Percentiles rank a stretch among this genome's conserved stretches.
These are phyloP conservation scores for Eucalyptus pumila DNA, from an alignment of 345 rosid genomes.

Conservation along the genomic window DNA sequence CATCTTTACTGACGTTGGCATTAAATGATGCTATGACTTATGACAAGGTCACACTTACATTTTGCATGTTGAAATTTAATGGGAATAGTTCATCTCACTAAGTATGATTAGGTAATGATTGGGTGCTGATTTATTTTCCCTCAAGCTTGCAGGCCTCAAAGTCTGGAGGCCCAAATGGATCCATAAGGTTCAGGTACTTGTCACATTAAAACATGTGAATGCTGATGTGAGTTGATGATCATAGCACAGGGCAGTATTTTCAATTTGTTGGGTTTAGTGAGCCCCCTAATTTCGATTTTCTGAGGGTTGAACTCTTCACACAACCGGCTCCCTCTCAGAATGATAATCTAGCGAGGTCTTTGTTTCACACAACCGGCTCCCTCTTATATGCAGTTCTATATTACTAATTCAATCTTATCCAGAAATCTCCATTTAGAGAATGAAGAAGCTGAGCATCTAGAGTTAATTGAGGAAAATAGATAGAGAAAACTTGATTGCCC, in stretches of 20 bases:
- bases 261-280: not conserved
- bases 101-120: not conserved
- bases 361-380: not conserved
- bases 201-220: not conserved
- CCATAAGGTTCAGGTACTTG: constrained; percentile 73
- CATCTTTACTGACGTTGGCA: constrained; percentile 60
- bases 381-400: not conserved
- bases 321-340: not conserved
- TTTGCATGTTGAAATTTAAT: not conserved
- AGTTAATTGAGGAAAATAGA: not conserved
- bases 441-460: not conserved
- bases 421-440: not conserved
- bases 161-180: constrained; percentile 94
- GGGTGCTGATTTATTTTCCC: constrained; percentile 5
- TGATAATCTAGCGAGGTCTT: not conserved
- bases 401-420: not conserved
- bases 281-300: not conserved
- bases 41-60: constrained; percentile 58
- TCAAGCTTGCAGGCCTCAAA: constrained; percentile 61
- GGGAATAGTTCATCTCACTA: not conserved
- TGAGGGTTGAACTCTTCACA: not conserved
- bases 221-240: not conserved
- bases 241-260: not conserved
- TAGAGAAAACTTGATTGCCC: not conserved
- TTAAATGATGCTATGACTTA: constrained; percentile 77